Evolutionary conservation across 2,329 filamentous ascomycete species (phyloP), one percentile per base, ranked within the genome.

Genomic region (Aspergillus sergii): DNA sequence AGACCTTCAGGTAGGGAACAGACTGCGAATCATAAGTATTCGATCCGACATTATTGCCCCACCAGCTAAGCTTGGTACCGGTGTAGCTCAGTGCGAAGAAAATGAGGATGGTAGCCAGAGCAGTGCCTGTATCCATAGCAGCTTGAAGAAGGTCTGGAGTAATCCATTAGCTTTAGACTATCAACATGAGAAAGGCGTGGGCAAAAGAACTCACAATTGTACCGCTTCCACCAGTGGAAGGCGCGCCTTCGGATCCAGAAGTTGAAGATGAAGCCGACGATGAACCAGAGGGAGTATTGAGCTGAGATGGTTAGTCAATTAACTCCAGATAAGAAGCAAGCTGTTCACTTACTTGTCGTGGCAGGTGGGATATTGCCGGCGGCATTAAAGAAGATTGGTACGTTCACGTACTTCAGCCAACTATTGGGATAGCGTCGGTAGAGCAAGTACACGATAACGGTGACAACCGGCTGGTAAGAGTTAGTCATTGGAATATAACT

Each of bases 1-100:
- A 60, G 1, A 77, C 75, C 12, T 62, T 74, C 63, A 75, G 59
- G 66, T 70, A 76, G 6, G 76, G 76, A 23, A 74, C 71, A 0
- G 72, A 75, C 7, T 78, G 74, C 2, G 72, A 41, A 69, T 79
- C 76, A 45, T 73, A 70, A 0, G 76, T 78, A 60, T 77, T 65
- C 0, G 71, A 70, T 11, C 76, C 75, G 1, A 78, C 76, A 0
- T 63, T 75, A 30, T 77, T 77, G 1, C 75, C 75, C 75, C 75
- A 77, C 75, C 75, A 77, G 14, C 67, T 72, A 56, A 76, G 66
- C 14, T 56, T 69, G 28, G 73, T 66, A 26, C 68, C 66, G 28
- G 75, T 70, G 26, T 77, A 78, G 14, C 72, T 72, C 5, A 76
- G 64, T 0, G 71, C 73, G 56, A 75, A 75, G 62, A 77, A 76